A percentile compares a stretch with the other conserved stretches of the same genome.
Conservation (phyloP, 495 filamentous ascomycete genomes). For the Talaromyces adpressus region DNA sequence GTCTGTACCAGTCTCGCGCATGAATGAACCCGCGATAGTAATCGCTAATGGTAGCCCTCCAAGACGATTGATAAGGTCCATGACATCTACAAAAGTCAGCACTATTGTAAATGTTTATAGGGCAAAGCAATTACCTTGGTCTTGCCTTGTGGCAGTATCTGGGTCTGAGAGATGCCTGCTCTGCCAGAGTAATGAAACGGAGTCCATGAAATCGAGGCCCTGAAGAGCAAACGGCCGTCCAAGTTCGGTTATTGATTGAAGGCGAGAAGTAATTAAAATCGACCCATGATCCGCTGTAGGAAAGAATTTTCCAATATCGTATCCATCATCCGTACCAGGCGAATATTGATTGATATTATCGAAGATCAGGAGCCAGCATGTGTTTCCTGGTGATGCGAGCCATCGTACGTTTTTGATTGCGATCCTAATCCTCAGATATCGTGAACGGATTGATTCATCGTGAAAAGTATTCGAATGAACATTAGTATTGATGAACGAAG, state of each 20-base stretch:
- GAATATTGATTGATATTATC: slow-evolving; percentile 36
- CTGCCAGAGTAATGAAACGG: slow-evolving; percentile 20
- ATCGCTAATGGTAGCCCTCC: slow-evolving; percentile 38
- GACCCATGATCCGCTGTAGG: slow-evolving; percentile 31
- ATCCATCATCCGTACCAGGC: slow-evolving; percentile 12
- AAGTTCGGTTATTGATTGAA: slow-evolving; percentile 21
- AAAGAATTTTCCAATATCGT: slow-evolving; percentile 28
- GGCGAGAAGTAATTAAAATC: slow-evolving; percentile 33
- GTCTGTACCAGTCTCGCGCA: slow-evolving; percentile 26
- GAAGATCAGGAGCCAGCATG: slow-evolving; percentile 31
- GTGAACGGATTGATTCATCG: too few relatives aligned
- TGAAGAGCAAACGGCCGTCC: slow-evolving; percentile 18
- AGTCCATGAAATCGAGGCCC: slow-evolving; percentile 13
- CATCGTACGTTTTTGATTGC: too few relatives aligned
- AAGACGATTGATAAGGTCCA: slow-evolving; percentile 20
- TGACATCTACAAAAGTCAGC: slow-evolving; percentile 17
- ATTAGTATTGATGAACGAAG: too few relatives aligned
- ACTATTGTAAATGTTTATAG: neutral
- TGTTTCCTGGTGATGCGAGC: slow-evolving; percentile 22
- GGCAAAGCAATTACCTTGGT: neutral
- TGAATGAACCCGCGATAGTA: slow-evolving; percentile 33
- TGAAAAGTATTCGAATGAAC: too few relatives aligned
- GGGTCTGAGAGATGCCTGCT: slow-evolving; percentile 10
- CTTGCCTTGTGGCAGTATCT: neutral
- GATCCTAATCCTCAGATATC: too few relatives aligned